These are phyloP conservation scores for Hippophae gyantsensis DNA, from an alignment of 306 rosid genomes.

Conservation along the genomic window DNA sequence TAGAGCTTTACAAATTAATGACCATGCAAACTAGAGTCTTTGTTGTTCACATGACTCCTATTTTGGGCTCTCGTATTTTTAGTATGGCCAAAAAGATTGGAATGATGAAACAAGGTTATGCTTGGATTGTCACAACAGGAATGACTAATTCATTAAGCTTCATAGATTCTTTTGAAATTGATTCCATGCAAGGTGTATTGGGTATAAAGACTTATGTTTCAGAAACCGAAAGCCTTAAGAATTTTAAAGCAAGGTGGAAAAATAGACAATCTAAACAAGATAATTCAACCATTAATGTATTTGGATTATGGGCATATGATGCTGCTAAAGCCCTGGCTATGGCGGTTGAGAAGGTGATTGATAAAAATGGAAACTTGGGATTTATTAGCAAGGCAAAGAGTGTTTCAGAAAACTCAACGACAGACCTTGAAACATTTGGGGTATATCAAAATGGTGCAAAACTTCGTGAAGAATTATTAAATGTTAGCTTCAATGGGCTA, in stretches of 20 bases:
- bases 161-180: slow-evolving; percentile 1
- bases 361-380: neutral
- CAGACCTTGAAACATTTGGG: slow-evolving; percentile 23
- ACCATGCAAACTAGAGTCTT: slow-evolving; percentile 24
- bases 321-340: slow-evolving; percentile 27
- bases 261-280: slow-evolving; percentile 23
- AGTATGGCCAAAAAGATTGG: slow-evolving; percentile 30
- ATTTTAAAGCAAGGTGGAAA: slow-evolving; percentile 33
- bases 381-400: neutral
- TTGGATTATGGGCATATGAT: slow-evolving; percentile 49
- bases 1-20: slow-evolving; percentile 23
- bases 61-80: slow-evolving; percentile 24
- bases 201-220: slow-evolving; percentile 36
- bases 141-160: slow-evolving; percentile 21
- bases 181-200: slow-evolving; percentile 42
- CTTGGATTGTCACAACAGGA: slow-evolving; percentile 35
- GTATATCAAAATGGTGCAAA: slow-evolving; percentile 30
- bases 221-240: slow-evolving; percentile 12
- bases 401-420: slow-evolving; percentile 11
- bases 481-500: slow-evolving; percentile 12
- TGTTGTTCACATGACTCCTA: slow-evolving; percentile 28
- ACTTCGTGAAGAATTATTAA: slow-evolving; percentile 25
- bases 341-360: slow-evolving; percentile 14
- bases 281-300: slow-evolving; percentile 18
- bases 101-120: slow-evolving; percentile 29